Evolutionary conservation across 2,329 filamentous ascomycete species (phyloP), one percentile per base, ranked within the genome.

Genomic region (Fusarium buxicola): DNA sequence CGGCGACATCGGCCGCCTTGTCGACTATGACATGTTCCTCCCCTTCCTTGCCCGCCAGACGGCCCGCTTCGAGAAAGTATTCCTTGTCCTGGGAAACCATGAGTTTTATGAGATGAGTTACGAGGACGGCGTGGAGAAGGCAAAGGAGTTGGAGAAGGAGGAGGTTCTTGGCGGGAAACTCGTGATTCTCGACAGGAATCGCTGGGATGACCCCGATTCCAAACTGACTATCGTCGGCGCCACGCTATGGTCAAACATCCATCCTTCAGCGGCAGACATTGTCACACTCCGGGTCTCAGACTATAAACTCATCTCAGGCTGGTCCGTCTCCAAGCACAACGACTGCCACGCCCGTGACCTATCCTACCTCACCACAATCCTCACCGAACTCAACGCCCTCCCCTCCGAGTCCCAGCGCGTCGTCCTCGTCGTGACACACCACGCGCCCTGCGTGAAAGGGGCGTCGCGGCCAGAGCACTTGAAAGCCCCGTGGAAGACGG

Each of bases 161-260:
- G 71, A 76, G 1, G 48, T 43, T 1, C 65, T 84, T 11, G 51
- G 49, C 0, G 75, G 75, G 0, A 77, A 73, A 30, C 48, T 85
- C 10, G 70, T 78, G 5, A 63, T 86, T 5, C 67, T 86, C 32
- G 72, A 86, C 60, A 75, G 76, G 15, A 72, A 71, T 15, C 65
- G 77, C 7, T 80, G 76, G 60, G 70, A 75, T 21, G 78, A 82
- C 15, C 69, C 75, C 2, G 71, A 72, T 2, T 78, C 80, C 1
- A 69, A 69, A 21, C 48, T 86, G n/a, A 83, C 80, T 3, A 72
- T 88, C 3, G 71, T 88, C 2, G 86, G 86, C 7, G 87, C 83
- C 60, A 86, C 84, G 2, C 75, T 89, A 0, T 87, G 85, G 82
- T 86, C 84, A 2, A 62, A 72, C 0, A 77, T 89, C 7, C 75